A percentile compares a stretch with the other conserved stretches of the same genome.
These are phyloP conservation scores for Adenanthera pavonina DNA, from an alignment of 306 rosid species.

Conservation along the genomic window DNA sequence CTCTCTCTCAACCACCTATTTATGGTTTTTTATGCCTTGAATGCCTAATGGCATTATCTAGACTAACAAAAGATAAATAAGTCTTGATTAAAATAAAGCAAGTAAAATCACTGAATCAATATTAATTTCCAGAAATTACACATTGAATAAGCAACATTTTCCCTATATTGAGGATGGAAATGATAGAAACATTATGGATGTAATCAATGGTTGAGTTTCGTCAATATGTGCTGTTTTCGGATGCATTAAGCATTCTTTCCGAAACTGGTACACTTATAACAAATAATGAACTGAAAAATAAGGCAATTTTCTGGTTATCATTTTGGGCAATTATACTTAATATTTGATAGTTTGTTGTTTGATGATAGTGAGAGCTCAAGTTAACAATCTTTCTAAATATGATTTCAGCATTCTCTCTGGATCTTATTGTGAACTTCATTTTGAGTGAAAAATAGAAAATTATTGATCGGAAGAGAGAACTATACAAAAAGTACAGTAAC, in stretches of 20 bases:
- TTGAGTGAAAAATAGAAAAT: background rate
- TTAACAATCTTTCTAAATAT: background rate
- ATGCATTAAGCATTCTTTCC: background rate
- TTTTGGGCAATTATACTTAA: background rate
- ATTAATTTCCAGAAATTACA: background rate
- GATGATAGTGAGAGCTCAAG: background rate
- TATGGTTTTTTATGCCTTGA: background rate
- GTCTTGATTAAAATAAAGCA: no score
- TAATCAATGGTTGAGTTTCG: constrained; percentile 5
- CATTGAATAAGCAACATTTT: background rate
- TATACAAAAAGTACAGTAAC: background rate
- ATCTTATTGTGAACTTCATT: background rate
- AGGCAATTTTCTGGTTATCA: background rate
- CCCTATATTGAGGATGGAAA: background rate
- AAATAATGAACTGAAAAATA: background rate
- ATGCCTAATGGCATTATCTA: no score
- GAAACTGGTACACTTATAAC: background rate
- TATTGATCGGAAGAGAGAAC: background rate
- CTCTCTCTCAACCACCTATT: background rate
- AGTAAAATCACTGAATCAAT: no score
- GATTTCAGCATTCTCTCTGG: background rate
- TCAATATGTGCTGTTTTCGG: background rate
- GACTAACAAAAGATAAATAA: no score
- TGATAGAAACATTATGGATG: constrained; percentile 1
- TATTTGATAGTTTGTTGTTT: background rate